A percentile compares a stretch with the other conserved stretches of the same genome.
These are phyloP conservation scores for Heteromeles arbutifolia DNA, from an alignment of 306 rosid species.

Conservation along the genomic window DNA sequence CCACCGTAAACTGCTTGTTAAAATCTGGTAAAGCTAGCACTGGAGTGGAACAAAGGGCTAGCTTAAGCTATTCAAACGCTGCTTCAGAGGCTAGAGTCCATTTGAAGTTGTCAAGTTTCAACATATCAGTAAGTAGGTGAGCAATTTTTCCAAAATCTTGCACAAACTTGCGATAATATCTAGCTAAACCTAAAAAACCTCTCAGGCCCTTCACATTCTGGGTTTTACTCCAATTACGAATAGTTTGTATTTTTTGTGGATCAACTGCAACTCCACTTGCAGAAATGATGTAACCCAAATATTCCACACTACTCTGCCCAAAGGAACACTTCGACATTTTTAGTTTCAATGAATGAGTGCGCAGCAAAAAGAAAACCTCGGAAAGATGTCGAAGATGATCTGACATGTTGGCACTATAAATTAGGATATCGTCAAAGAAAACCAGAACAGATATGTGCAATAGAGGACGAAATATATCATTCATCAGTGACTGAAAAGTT, in stretches of 20 bases:
- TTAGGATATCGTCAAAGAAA: neutral
- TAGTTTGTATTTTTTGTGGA: neutral
- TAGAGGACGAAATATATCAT: fast-evolving
- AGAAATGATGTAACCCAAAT: neutral
- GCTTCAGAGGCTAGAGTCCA: neutral
- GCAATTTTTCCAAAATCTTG: neutral
- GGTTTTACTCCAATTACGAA: neutral
- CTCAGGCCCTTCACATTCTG: neutral
- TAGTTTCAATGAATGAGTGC: neutral
- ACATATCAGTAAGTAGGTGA: neutral
- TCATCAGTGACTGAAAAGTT: neutral
- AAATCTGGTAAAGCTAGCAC: neutral
- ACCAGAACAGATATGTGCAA: neutral
- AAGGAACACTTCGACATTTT: neutral
- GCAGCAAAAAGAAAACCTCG: fast-evolving
- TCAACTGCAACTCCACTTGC: neutral
- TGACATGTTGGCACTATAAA: neutral
- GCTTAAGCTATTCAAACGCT: neutral
- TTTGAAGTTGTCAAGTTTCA: neutral
- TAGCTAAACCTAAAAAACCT: neutral
- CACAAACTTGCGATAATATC: neutral
- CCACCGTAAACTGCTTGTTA: neutral
- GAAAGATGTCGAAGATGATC: neutral
- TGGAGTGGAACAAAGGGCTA: neutral
- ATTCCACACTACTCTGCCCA: neutral